Evolutionary conservation across 228 moss, liverwort and hornwort species (phyloP), one percentile per base, ranked within the genome.

Genomic region (Sphagnum magellanicum): DNA sequence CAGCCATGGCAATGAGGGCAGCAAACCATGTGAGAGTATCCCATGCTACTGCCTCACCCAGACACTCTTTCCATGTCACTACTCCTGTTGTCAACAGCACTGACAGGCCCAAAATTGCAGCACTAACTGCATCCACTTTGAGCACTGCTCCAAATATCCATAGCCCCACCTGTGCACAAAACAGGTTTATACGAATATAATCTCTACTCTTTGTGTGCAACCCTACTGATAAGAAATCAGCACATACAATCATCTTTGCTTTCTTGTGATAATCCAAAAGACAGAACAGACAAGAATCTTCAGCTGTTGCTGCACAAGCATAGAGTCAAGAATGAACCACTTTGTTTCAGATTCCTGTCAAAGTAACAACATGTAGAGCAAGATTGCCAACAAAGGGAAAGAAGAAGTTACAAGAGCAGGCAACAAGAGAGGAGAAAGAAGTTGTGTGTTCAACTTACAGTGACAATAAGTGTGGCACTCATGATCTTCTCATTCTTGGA

Each of bases 11-110:
- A 68, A 86, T 82, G 2, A 86, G 75, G 51, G 86, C 79, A 5
- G 86, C 86, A 67, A 86, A 86, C 86, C 86, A 86, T 8, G 79
- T 82, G 32, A 86, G 75, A 50, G 86, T 86, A 16, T 86, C 86
- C 86, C 86, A 86, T 11, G 86, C 86, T 5, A 82, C 86, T n/a
- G 82, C 69, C 52, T 86, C 86, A 52, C 73, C 86, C 5, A 82
- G 65, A 13, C 82, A 82, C 66, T 86, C 86, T 71, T 86, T 82
- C 86, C 86, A 86, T 17, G 82, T 86, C 67, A 86, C 81, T 4
- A 86, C 85, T 51, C 86, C 86, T 6, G 86, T 79, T 6, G 5
- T 51, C 51, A 86, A 71, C 48, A 86, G 65, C 48, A 86, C 82
- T 6, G 82, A 73, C 9, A 86, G 82, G 14, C 86, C 86, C 77